Conservation (phyloP, 2,329 filamentous ascomycete genomes). For the Cordyceps javanica region DNA sequence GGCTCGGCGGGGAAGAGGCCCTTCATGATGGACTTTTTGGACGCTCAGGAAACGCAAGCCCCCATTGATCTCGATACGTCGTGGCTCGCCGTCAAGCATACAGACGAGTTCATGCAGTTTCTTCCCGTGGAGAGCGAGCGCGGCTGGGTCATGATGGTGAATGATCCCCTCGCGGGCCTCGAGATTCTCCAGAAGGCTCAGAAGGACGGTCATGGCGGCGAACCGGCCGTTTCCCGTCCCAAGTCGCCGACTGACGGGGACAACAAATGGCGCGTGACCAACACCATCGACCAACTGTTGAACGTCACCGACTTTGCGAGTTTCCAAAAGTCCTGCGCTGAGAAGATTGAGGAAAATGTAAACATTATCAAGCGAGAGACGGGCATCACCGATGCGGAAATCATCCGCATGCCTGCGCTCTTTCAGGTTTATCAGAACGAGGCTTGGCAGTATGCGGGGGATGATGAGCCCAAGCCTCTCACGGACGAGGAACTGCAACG, state of each 20-base stretch:
- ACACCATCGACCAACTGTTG: constrained; percentile 18
- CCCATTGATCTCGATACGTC: constrained; percentile 27
- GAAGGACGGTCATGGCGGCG: constrained; percentile 15
- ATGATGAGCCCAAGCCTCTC: not conserved
- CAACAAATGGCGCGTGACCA: constrained; percentile 10
- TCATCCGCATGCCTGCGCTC: constrained; percentile 18
- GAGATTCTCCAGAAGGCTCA: constrained; percentile 16
- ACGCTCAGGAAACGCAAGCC: constrained; percentile 29
- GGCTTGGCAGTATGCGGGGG: not conserved
- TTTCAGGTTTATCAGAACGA: constrained; percentile 12
- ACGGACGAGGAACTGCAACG: not conserved
- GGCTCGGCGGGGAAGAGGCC: constrained; percentile 9
- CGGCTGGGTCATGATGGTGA: constrained; percentile 21
- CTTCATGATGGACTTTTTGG: constrained; percentile 22
- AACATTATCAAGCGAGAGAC: constrained; percentile 20
- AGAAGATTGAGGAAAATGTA: constrained; percentile 20
- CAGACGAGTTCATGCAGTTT: constrained; percentile 27
- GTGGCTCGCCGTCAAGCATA: constrained; percentile 22
- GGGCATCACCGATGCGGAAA: constrained; percentile 19
- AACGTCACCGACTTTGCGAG: constrained; percentile 8
- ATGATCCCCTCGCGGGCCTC: constrained; percentile 19
- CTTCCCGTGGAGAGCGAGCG: constrained; percentile 20
- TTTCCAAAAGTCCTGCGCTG: constrained; percentile 13
- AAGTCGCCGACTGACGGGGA: not conserved
- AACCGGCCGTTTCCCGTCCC: constrained; percentile 16